These are phyloP conservation scores for Dictyostelium intermedium DNA, from an alignment of 78 protist species.

Conservation along the genomic window DNA sequence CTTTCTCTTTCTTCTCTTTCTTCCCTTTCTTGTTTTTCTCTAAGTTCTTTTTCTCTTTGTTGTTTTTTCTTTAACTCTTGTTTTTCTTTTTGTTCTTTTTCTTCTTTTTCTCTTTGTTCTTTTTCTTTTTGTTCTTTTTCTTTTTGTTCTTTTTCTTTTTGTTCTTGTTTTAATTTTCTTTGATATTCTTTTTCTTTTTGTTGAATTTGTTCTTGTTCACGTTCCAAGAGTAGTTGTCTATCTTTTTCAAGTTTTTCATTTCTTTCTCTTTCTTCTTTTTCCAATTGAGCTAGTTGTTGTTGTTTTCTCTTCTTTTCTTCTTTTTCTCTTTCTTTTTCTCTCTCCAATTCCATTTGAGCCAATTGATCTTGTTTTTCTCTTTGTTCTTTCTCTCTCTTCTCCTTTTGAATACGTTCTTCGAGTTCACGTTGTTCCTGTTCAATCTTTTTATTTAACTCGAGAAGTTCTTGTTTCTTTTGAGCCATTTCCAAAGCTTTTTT, in stretches of 20 bases:
- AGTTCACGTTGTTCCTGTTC: neutral
- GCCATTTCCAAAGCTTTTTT: slow-evolving; percentile 26
- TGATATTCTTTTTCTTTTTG: neutral
- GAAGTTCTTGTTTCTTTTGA: neutral
- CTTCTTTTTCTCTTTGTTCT: neutral
- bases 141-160: slow-evolving; percentile 16
- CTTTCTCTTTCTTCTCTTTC: neutral
- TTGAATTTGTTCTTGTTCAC: neutral
- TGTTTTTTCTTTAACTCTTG: slow-evolving; percentile 10
- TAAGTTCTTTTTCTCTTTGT: neutral
- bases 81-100: neutral
- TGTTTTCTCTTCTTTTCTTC: neutral
- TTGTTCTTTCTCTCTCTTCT: neutral
- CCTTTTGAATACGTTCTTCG: neutral
- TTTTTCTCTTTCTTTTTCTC: neutral
- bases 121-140: neutral
- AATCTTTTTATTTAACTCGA: neutral
- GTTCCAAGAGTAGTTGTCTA: neutral
- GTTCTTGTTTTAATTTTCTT: neutral
- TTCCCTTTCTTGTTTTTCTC: neutral
- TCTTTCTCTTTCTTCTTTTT: slow-evolving; percentile 6
- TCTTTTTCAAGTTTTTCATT: neutral
- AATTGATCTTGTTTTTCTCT: neutral
- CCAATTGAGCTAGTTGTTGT: neutral
- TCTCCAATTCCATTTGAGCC: neutral